These are phyloP conservation scores for Pilatotrama ljubarskyi DNA, from an alignment of 768 basidiomycete species.

Conservation along the genomic window DNA sequence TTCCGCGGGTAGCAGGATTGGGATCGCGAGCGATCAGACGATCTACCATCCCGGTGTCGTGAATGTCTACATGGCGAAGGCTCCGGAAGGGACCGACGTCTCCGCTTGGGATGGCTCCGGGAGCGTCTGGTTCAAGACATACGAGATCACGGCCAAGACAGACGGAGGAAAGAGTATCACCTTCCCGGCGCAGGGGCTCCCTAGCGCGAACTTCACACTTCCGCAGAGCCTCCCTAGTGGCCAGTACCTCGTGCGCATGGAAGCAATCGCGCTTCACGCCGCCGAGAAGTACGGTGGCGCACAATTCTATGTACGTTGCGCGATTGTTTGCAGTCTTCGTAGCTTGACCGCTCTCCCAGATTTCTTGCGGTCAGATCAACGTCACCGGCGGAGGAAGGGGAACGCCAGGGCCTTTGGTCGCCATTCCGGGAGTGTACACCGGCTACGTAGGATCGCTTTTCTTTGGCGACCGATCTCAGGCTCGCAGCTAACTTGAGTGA, in stretches of 20 bases:
- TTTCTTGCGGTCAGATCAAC: conserved; percentile 37
- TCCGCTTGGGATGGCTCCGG: conserved; percentile 41
- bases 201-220: conserved; percentile 33
- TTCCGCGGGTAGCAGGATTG: conserved; percentile 30
- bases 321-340: no score
- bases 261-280: conserved; percentile 33
- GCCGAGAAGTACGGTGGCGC: conserved; percentile 31
- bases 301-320: conserved; percentile 31
- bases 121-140: conserved; percentile 45
- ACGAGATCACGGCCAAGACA: conserved; percentile 34
- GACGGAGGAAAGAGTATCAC: conserved; percentile 21
- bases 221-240: conserved; percentile 34
- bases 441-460: conserved; percentile 16
- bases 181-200: conserved; percentile 15
- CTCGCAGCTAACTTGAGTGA: not conserved
- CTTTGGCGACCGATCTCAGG: not conserved
- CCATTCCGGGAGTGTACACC: conserved; percentile 38
- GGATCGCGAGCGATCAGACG: conserved; percentile 30
- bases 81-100: conserved; percentile 26
- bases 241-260: conserved; percentile 36
- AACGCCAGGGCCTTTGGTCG: conserved; percentile 35
- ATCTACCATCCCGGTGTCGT: conserved; percentile 32
- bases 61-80: conserved; percentile 35
- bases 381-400: conserved; percentile 35
- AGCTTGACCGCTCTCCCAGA: not conserved